Evolutionary conservation across 495 filamentous ascomycete species (phyloP), one percentile per base, ranked within the genome.

Genomic region (Penicillium turbatum): DNA sequence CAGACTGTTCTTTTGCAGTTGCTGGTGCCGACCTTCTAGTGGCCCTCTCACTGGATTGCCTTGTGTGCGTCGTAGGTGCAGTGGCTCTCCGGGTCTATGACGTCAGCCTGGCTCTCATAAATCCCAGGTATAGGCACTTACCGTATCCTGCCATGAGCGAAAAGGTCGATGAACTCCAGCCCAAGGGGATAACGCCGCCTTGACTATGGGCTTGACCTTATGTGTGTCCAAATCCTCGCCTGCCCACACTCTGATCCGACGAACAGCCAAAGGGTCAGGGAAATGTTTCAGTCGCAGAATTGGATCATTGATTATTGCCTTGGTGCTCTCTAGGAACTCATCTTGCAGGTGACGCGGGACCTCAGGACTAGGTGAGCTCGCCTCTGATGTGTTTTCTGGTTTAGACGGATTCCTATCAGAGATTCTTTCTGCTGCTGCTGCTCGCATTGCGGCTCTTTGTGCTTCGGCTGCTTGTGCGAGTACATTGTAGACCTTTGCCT

Each of bases 141-240:
- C 41, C 1, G 41, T 26, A 44, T 44, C 27, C 24, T 44, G 41
- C 47, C 47, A 49, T 15, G 24, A 32, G 15, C 9, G 5, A 15
- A 49, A 49, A 27, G 47, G 47, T 15, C 47, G 47, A 29, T 49
- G 34, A 16, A n/a, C 29, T 16, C 30, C 47, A 38, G 47, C 34
- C 47, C 47, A 49, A 2, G 35, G 19, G 13, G 24, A 34, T 6
- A 49, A 26, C 5, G 7, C 24, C 11, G 47, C 24, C 1, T 48
- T 21, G n/a, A 49, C 43, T 13, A 6, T 24, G 17, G 34, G 34
- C 30, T 36, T 36, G n/a, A 37, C 27, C 3, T 27, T 13, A 26
- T 48, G 19, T 5, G n/a, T n/a, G n/a, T 6, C 10, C 21, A 38
- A 29, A 39, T 49, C 47, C 15, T 49, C 47, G 21, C 47, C 47